Evolutionary conservation across 192 early-diverging fungal genomes (phyloP).

Genomic region (Backusella westeae): DNA sequence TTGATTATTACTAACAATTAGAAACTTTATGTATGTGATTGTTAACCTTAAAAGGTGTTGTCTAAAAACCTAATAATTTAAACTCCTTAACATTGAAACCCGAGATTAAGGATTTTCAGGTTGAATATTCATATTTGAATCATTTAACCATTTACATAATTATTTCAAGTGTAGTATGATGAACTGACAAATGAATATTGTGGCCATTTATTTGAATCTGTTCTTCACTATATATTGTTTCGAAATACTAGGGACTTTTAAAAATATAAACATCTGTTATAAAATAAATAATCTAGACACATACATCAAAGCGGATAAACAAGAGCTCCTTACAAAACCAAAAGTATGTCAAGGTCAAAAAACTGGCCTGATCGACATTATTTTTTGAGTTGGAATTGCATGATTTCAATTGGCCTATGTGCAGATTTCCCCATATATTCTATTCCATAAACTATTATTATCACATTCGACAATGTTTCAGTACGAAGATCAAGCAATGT

Average conservation of each 20-base stretch:
- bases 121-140: neutral
- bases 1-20: neutral
- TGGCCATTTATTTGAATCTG: neutral
- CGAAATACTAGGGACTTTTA: neutral
- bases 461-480: neutral
- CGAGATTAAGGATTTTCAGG: neutral
- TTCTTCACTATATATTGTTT: neutral
- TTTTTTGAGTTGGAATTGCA: neutral
- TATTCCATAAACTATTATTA: neutral
- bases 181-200: neutral
- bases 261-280: neutral
- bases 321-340: neutral
- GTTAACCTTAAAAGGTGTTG: neutral
- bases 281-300: neutral
- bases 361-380: neutral
- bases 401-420: neutral
- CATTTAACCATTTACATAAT: neutral
- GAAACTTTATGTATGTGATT: neutral
- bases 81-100: neutral
- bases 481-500: neutral
- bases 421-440: neutral
- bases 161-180: neutral
- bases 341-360: neutral
- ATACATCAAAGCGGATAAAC: neutral
- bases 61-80: neutral